These are phyloP conservation scores for Termitomyces sp. DNA, from an alignment of 768 basidiomycete genomes.

Conservation along the genomic window DNA sequence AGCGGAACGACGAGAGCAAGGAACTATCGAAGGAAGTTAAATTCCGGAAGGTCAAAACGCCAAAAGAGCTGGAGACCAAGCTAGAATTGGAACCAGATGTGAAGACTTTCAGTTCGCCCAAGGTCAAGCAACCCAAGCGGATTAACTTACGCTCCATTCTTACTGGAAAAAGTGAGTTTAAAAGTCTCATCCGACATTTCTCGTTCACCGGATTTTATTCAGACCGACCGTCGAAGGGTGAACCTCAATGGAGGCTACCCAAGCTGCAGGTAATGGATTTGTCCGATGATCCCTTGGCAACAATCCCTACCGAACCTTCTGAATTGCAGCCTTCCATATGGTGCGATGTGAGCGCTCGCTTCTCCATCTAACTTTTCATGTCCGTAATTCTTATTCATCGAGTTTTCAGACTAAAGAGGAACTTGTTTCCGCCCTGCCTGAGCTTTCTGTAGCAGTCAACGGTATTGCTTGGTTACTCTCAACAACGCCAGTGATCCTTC, in stretches of 20 bases:
- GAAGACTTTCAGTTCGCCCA: not conserved
- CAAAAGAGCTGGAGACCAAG: not conserved
- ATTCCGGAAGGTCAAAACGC: not conserved
- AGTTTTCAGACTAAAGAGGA: conserved; percentile 16
- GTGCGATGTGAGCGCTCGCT: conserved; percentile 11
- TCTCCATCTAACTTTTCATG: not conserved
- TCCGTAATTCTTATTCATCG: not conserved
- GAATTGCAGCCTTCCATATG: conserved; percentile 10
- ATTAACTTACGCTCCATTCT: not conserved
- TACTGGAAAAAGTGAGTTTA: conserved; percentile 3
- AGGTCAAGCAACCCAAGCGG: not conserved
- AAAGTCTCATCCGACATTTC: not conserved
- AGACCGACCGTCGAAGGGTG: conserved; percentile 9
- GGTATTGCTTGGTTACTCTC: conserved; percentile 15
- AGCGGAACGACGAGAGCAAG: not conserved
- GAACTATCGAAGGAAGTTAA: not conserved
- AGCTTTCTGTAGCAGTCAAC: conserved; percentile 12
- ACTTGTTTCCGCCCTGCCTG: conserved; percentile 15
- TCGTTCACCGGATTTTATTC: not conserved
- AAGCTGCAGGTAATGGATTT: not conserved
- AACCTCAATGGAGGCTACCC: conserved; percentile 13
- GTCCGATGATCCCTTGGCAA: not conserved
- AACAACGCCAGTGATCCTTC: conserved; percentile 9
- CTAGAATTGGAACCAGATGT: not conserved
- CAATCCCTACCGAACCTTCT: not conserved